Evolutionary conservation across 768 basidiomycete genomes (phyloP), one percentile per base, ranked within the genome.

Genomic region (Russula emetica): DNA sequence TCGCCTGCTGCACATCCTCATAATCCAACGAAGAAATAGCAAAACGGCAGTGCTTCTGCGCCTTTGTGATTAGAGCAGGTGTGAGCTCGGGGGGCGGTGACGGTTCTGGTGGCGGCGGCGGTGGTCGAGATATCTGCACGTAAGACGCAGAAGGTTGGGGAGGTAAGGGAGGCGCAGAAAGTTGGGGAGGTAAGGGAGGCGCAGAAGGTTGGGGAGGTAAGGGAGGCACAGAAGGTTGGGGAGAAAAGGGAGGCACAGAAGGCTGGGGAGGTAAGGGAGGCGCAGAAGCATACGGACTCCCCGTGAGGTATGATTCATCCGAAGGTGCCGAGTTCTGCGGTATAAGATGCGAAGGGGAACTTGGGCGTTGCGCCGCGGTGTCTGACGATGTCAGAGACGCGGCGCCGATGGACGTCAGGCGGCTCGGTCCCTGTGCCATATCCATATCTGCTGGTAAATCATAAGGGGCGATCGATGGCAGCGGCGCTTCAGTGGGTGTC

Each of bases 11-110:
- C 11, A 80, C 79, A 74, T 99, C 96, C 72, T 98, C 96, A 72
- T 95, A 98, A 71, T 98, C 94, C 60, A 99, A 78, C n/a, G 97
- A 85, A 34, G 91, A 93, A 62, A 98, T 92, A 8, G 96, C 96
- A 76, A 89, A 97, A 58, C 83, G 82, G 69, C 94, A 94, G 70
- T 95, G 94, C 72, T 91, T 97, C 79, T 99, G 95, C 16, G 84
- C 85, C 66, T 87, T 84, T 22, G 86, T 79, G 28, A 97, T 81
- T 58, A 85, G 71, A 58, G 77, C 77, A 5, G 89, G 85, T 1
- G 88, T 84, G 52, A 94, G 74, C 36, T 86, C 85, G 10, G 69
- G 51, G 10, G 68, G 63, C 2, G 69, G 66, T n/a, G 65, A 60
- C 24, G 71, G 47, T 36, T 47, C 57, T 9, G 28, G 18, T 11